phyloP scores from a whole-genome alignment of 73 alveolate species.

The Durusdinium trenchii region DNA sequence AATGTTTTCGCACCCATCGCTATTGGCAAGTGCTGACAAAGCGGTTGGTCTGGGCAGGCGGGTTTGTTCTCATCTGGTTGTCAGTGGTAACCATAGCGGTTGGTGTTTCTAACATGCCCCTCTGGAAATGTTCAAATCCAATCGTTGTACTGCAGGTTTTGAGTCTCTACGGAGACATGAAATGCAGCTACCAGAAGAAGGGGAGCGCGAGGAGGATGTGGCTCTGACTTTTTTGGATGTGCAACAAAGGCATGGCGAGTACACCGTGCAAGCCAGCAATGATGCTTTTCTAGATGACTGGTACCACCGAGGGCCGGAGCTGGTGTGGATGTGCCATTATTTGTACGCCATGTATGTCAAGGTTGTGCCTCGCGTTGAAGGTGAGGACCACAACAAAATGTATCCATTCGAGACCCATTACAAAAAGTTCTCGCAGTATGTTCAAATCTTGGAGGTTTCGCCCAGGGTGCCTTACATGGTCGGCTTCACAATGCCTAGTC shows the following conservation, averaged over 20 bases:
- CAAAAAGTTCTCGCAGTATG: not conserved
- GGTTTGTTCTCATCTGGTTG: no score
- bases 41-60: conserved; percentile 49
- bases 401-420: conserved; percentile 5
- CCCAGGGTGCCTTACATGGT: conserved; percentile 63
- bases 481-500: conserved; percentile 32
- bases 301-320: not conserved
- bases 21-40: conserved; percentile 38
- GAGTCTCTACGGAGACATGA: conserved; percentile 14
- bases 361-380: conserved; percentile 17
- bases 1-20: conserved; percentile 21
- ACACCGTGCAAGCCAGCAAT: not conserved
- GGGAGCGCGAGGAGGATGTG: conserved; percentile 12
- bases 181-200: not conserved
- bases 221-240: not conserved
- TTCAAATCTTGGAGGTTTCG: conserved; percentile 9
- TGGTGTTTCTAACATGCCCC: no score
- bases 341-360: conserved; percentile 31
- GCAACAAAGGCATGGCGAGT: not conserved
- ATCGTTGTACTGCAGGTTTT: not conserved
- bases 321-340: conserved; percentile 27
- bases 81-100: no score
- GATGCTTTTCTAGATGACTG: conserved; percentile 23
- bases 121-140: no score
- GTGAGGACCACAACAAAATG: no score